phyloP scores from a whole-genome alignment of 257 asterid genomes.

The Nicotiana noctiflora region DNA sequence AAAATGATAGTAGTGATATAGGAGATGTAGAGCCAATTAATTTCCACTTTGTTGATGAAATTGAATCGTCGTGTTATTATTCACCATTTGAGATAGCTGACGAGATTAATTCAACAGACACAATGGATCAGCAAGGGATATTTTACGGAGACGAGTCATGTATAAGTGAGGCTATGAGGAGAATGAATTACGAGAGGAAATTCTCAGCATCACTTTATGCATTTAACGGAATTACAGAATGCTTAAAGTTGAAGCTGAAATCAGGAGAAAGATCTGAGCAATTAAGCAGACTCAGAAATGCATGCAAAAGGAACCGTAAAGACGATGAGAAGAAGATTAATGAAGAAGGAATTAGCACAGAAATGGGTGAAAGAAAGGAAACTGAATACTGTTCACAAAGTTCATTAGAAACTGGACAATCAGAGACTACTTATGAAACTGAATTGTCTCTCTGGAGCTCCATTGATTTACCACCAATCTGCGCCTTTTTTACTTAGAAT shows the following conservation, averaged over 20 bases:
- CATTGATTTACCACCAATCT: constrained; percentile 39
- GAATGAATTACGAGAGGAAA: constrained; percentile 75
- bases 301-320: constrained; percentile 26
- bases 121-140: background rate
- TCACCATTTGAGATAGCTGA: constrained; percentile 63
- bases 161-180: constrained; percentile 53
- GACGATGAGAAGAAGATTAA: constrained; percentile 8
- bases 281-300: constrained; percentile 39
- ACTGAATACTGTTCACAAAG: background rate
- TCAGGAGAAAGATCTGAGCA: constrained; percentile 44
- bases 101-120: constrained; percentile 29
- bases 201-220: constrained; percentile 72
- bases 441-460: constrained; percentile 41
- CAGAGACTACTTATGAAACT: constrained; percentile 8
- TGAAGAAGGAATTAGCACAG: background rate
- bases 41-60: constrained; percentile 60
- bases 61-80: constrained; percentile 38
- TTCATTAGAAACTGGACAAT: background rate
- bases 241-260: constrained; percentile 47
- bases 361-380: background rate
- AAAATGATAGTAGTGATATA: background rate
- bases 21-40: constrained; percentile 28
- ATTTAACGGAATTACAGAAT: constrained; percentile 67
- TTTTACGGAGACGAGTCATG: constrained; percentile 31
- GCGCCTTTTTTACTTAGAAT: constrained; percentile 23